A percentile compares a stretch with the other conserved stretches of the same genome.
These are phyloP conservation scores for Bruguiera gymnorhiza DNA, from an alignment of 345 rosid genomes.

Conservation along the genomic window DNA sequence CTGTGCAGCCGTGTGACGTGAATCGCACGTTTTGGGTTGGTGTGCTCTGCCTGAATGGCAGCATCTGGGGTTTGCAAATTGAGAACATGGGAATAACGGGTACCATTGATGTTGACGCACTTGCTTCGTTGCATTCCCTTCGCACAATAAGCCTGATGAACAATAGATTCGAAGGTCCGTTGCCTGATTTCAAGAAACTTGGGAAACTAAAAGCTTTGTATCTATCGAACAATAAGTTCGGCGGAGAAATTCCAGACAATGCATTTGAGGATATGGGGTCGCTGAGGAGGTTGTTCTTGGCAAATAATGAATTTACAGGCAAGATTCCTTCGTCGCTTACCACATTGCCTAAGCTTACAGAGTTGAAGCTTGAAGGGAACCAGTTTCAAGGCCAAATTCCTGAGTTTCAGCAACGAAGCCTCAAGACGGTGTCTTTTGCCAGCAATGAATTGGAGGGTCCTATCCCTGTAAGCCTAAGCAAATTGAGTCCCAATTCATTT, in stretches of 20 bases:
- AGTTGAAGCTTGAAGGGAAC: conserved; percentile 64
- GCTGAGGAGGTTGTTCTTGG: conserved; percentile 54
- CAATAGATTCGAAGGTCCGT: conserved; percentile 49
- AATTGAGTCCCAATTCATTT: conserved; percentile 42
- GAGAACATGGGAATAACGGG: conserved; percentile 58
- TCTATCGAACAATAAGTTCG: conserved; percentile 56
- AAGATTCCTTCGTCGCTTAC: conserved; percentile 52
- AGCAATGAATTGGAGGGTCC: conserved; percentile 70
- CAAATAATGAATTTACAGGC: conserved; percentile 55
- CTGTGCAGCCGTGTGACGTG: conserved; percentile 36
- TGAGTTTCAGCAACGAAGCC: conserved; percentile 32
- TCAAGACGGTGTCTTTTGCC: conserved; percentile 46
- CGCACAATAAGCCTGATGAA: conserved; percentile 69
- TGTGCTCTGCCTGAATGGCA: conserved; percentile 43
- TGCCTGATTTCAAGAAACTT: conserved; percentile 52
- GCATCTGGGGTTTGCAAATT: conserved; percentile 58
- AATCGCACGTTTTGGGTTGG: conserved; percentile 52
- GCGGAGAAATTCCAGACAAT: conserved; percentile 51
- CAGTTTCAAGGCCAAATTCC: conserved; percentile 58
- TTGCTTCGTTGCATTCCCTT: conserved; percentile 33
- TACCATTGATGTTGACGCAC: conserved; percentile 37
- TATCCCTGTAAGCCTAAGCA: conserved; percentile 50
- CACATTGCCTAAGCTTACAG: conserved; percentile 47
- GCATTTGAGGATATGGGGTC: conserved; percentile 54
- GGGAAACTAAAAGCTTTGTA: conserved; percentile 48